These are phyloP conservation scores for Salix caprea DNA, from an alignment of 345 rosid genomes.

Conservation along the genomic window DNA sequence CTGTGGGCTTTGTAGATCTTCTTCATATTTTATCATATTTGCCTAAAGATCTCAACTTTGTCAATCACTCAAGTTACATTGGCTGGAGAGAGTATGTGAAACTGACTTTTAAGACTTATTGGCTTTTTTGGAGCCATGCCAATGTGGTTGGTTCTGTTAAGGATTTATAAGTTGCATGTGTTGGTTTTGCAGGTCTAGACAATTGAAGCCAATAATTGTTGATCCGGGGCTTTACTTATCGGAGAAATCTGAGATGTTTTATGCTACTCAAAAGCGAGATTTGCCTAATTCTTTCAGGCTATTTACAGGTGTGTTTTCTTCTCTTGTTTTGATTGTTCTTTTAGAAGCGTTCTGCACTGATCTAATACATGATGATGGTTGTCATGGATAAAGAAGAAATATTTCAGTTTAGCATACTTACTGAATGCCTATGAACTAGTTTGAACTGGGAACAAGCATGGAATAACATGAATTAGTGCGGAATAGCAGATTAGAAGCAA, in stretches of 20 bases:
- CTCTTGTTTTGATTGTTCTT: background rate
- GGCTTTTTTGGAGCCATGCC: background rate
- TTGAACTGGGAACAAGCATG: background rate
- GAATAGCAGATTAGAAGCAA: background rate
- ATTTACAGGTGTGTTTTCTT: conserved; percentile 58
- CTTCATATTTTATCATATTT: conserved; percentile 85
- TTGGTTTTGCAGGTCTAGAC: conserved; percentile 54
- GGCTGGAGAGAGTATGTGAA: conserved; percentile 90
- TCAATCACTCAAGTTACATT: conserved; percentile 78
- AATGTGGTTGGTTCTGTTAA: background rate
- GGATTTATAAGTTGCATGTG: conserved; percentile 3
- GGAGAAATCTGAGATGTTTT: conserved; percentile 68
- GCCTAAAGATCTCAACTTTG: conserved; percentile 75
- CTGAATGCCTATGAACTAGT: background rate
- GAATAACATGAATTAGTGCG: background rate
- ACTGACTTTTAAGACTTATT: conserved; percentile 3
- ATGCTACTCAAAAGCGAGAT: conserved; percentile 71
- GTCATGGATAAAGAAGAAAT: background rate
- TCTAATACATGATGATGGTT: background rate
- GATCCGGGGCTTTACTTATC: conserved; percentile 89
- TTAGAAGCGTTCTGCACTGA: background rate
- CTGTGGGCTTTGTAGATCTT: conserved; percentile 60
- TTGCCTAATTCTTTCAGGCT: conserved; percentile 74
- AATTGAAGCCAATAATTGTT: conserved; percentile 79
- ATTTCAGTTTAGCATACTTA: background rate